These are phyloP conservation scores for Aspergillus cavernicola DNA, from an alignment of 495 filamentous ascomycete species.

Conservation along the genomic window DNA sequence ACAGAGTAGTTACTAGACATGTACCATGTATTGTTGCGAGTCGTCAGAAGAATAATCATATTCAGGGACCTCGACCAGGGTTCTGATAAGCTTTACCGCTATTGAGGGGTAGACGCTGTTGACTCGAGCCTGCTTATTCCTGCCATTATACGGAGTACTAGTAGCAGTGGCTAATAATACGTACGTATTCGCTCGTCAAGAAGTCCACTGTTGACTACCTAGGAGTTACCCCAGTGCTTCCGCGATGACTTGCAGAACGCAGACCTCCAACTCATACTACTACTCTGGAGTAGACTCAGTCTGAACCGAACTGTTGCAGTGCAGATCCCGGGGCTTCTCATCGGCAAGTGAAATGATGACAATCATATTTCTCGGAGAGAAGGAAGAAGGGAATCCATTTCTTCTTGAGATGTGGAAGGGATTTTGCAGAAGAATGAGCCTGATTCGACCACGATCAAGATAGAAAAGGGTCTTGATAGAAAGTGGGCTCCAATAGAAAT, in stretches of 20 bases:
- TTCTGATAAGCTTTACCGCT: constrained; percentile 12
- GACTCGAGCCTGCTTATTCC: no score
- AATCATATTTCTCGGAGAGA: background rate
- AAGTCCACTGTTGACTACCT: background rate
- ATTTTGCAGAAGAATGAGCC: constrained; percentile 1
- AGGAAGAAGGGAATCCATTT: constrained; percentile 1
- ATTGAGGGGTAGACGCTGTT: constrained; percentile 3
- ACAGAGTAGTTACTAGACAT: no score
- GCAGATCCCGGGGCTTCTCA: background rate
- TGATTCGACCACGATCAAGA: constrained; percentile 14
- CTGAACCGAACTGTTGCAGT: background rate
- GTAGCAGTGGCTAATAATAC: background rate
- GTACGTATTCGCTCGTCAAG: no score
- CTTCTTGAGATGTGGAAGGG: background rate
- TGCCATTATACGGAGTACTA: background rate
- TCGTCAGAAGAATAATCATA: background rate
- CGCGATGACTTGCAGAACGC: constrained; percentile 13
- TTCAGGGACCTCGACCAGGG: background rate
- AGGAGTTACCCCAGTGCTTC: constrained; percentile 1
- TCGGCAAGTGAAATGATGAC: background rate
- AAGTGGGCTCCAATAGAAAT: constrained; percentile 14
- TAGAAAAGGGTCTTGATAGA: constrained; percentile 2
- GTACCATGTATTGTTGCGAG: no score
- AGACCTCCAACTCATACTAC: constrained; percentile 1
- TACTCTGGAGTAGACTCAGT: background rate